Evolutionary conservation across 2,329 filamentous ascomycete species (phyloP), one percentile per base, ranked within the genome.

Genomic region (Trichoderma polysporum): DNA sequence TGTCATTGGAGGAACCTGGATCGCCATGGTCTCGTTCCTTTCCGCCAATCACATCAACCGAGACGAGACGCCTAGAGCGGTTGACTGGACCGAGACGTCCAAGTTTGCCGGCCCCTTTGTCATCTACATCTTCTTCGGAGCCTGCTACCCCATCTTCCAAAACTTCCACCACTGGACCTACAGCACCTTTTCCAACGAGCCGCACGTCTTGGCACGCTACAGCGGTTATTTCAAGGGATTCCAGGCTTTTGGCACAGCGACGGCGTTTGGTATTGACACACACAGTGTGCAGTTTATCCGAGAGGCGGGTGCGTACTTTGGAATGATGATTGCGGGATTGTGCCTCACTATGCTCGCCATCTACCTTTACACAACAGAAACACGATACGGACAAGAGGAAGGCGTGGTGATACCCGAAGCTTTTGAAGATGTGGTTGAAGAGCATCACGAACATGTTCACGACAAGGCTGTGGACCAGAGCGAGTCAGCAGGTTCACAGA

Each of bases 171-270:
- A 67, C 58, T 67, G 66, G 66, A 53, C 52, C 1, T 67, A 67
- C 58, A 63, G 58, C 39, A 67, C 66, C 50, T 67, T 67, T 56
- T 67, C 66, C 58, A 67, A 67, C 52, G 66, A 67, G 52, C 66
- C 66, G 6, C 66, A 67, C 22, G 59, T 67, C 4, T 37, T 67
- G 47, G 66, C 47, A n/a, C 57, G 66, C 22, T 67, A 67, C 59
- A 67, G 66, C 25, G 66, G 66, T 17, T 67, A 67, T 29, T 67
- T 67, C 29, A 67, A 67, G 66, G 66, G 66, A 2, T 62, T 67
- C 50, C 66, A 67, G 33, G 66, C 66, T 2, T 67, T 67, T 49
- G 66, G 66, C 19, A 67, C 66, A 9, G 66, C 66, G 1, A 67
- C 66, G 12, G 66, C 66, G 8, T 67, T 67, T 57, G 66, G 66